Evolutionary conservation across 768 basidiomycete species (phyloP), one percentile per base, ranked within the genome.

Genomic region (Boletus subcaerulescens): DNA sequence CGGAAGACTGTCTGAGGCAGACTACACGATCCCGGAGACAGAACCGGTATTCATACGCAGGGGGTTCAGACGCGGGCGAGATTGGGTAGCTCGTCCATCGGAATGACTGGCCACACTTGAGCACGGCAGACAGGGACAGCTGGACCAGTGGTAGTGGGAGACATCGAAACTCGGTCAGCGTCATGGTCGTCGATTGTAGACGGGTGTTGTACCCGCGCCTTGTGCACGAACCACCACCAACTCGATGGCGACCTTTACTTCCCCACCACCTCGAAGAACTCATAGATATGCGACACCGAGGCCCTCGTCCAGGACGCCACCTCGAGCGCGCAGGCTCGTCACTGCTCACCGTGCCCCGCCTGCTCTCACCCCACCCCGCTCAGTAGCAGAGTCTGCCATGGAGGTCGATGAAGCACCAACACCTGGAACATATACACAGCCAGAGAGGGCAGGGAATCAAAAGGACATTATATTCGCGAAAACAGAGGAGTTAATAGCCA

Each of bases 81-180:
- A 60, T 38, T 17, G 65, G 78, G 50, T 80, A 71, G 8, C 74
- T 77, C 38, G 80, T 77, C 92, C 93, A 95, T 29, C 91, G 84
- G 69, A 94, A 94, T 4, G 87, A 87, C 67, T 94, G 91, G 5
- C 93, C 93, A 53, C 86, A 91, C 64, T 82, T 85, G 33, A 94
- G 74, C 12, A 91, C 90, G 1, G 87, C 84, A 42, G 85, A 74
- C 40, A 96, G 78, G n/a, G 84, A 86, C 33, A 95, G 76, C 67
- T 94, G 91, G 11, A 71, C 71, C n/a, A 83, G 65, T 5, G 84
- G 73, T 6, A 93, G 68, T 3, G 83, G 78, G 11, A 93, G 73
- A 31, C 80, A 73, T 29, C 73, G 80, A 64, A 89, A 91, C 24
- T 77, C 80, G 31, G 73, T 32, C 39, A 61, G 66, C 24, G 51